Percentiles rank a stretch among this genome's conserved stretches.
phyloP scores from a whole-genome alignment of 495 filamentous ascomycete genomes.

The Annulohypoxylon nitens region DNA sequence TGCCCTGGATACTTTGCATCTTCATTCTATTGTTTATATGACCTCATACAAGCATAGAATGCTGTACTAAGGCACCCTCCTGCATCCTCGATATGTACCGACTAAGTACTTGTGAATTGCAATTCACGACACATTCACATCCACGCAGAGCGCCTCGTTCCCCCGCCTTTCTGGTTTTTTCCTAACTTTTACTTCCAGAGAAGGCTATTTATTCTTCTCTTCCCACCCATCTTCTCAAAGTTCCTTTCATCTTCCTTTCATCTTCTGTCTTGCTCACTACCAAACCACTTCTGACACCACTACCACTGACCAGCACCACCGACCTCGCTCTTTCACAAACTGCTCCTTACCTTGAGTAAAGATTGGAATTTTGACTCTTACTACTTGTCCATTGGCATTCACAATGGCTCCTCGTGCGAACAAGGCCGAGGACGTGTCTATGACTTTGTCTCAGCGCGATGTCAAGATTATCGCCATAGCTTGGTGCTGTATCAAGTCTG shows the following conservation, averaged over 20 bases:
- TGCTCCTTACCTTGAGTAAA: too few species aligned
- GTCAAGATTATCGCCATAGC: conserved; percentile 28
- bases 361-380: too few species aligned
- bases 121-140: conserved; percentile 7
- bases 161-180: not conserved
- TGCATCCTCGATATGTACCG: not conserved
- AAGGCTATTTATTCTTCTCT: not conserved
- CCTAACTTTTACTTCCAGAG: not conserved
- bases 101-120: not conserved
- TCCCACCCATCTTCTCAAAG: too few species aligned
- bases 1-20: not conserved
- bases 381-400: not conserved
- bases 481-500: conserved; percentile 18
- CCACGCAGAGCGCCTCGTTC: not conserved
- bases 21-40: not conserved
- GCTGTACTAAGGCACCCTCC: not conserved
- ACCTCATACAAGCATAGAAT: not conserved
- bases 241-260: not conserved
- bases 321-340: too few species aligned
- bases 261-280: not conserved
- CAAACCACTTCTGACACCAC: not conserved
- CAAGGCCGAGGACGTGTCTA: not conserved
- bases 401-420: conserved; percentile 14
- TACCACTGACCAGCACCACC: not conserved
- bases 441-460: conserved; percentile 27